phyloP scores from a whole-genome alignment of 208 protist genomes.

The Acanthamoeba triangularis region DNA sequence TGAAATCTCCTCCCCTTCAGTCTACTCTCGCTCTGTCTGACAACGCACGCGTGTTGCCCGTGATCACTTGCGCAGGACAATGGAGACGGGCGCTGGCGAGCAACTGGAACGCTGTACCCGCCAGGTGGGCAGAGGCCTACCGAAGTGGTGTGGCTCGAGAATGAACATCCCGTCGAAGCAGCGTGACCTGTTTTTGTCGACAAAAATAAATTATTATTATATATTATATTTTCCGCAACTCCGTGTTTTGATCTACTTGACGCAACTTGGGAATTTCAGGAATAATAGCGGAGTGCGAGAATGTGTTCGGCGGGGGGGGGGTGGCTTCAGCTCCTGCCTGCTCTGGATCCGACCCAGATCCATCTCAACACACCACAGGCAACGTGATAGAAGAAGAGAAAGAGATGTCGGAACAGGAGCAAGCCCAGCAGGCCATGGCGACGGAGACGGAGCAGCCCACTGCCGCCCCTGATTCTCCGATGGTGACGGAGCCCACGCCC shows the following conservation, averaged over 20 bases:
- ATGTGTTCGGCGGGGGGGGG: too few relatives aligned
- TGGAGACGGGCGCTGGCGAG: constrained; percentile 28
- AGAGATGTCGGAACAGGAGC: constrained; percentile 13
- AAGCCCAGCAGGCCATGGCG: background rate
- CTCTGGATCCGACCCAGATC: too few relatives aligned
- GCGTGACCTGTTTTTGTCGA: background rate
- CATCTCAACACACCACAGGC: too few relatives aligned
- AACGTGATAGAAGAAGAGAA: too few relatives aligned
- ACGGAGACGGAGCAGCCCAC: background rate
- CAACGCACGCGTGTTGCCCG: background rate
- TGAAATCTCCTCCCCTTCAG: background rate
- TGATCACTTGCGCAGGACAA: background rate
- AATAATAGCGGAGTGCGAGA: too few relatives aligned
- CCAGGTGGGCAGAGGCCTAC: background rate
- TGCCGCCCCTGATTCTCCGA: background rate
- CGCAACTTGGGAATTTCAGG: too few relatives aligned
- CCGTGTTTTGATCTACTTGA: too few relatives aligned
- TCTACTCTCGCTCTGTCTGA: background rate
- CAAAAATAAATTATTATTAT: too few relatives aligned
- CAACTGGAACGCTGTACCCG: background rate
- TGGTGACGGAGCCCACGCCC: background rate
- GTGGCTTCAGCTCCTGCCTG: too few relatives aligned
- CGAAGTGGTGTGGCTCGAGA: background rate
- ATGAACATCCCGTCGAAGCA: background rate
- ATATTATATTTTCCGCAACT: too few relatives aligned